Percentiles rank a stretch among this genome's conserved stretches.
phyloP scores from a whole-genome alignment of 1,284 basidiomycete species.

The Ustilago cynodontis region DNA sequence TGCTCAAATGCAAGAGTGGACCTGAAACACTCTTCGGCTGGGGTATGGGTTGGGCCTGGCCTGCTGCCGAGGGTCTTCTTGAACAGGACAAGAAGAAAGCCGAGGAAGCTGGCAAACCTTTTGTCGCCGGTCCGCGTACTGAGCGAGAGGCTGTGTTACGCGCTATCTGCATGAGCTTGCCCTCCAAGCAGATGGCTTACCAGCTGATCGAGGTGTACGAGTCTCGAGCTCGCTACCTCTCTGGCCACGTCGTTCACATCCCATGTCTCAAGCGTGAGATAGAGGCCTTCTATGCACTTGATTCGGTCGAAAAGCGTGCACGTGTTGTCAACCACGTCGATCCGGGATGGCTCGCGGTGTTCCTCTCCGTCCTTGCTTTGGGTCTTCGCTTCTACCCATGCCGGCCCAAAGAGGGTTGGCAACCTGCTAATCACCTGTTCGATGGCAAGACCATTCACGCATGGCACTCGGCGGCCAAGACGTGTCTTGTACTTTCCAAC shows the following conservation, averaged over 20 bases:
- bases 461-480: slow-evolving; percentile 64
- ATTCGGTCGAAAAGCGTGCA: slow-evolving; percentile 59
- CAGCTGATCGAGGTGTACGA: slow-evolving; percentile 64
- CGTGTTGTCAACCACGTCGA: slow-evolving; percentile 64
- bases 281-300: slow-evolving; percentile 60
- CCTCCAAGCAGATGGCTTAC: slow-evolving; percentile 52
- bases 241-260: slow-evolving; percentile 57
- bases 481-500: slow-evolving; percentile 59
- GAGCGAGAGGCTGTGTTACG: slow-evolving; percentile 65
- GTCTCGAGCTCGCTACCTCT: slow-evolving; percentile 52
- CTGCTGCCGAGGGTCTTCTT: slow-evolving; percentile 55
- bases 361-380: slow-evolving; percentile 62
- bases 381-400: slow-evolving; percentile 65
- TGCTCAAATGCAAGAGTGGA: slow-evolving; percentile 56
- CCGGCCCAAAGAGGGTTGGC: slow-evolving; percentile 47
- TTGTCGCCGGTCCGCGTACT: slow-evolving; percentile 25
- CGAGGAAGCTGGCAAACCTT: slow-evolving; percentile 29
- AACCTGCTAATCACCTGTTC: slow-evolving; percentile 52
- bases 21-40: slow-evolving; percentile 66
- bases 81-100: slow-evolving; percentile 39
- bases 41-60: slow-evolving; percentile 68
- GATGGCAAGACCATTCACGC: slow-evolving; percentile 60
- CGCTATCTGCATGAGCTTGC: slow-evolving; percentile 59
- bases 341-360: slow-evolving; percentile 61
- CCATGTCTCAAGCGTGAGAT: slow-evolving; percentile 59